Base-by-base conservation (phyloP, 164 flowering plant genomes). In the Magnolia officinalis region DNA sequence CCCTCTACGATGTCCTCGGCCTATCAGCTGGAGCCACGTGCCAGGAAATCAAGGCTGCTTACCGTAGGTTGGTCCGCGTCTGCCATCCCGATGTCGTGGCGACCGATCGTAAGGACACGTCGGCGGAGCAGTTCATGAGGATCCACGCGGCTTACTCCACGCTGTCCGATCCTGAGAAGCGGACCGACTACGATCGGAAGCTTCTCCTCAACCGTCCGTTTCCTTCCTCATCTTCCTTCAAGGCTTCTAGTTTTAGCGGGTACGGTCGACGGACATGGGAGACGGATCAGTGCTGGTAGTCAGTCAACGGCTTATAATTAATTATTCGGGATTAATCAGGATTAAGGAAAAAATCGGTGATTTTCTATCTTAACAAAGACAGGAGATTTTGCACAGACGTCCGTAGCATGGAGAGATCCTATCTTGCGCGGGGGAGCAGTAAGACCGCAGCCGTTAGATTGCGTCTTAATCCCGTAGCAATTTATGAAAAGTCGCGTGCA, bases 1-100 rank as follows among this genome's bases (percentile, higher is more conserved):
- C 97, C 14, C 86, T 87, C 2, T 91, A 91, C 81, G 92, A 89
- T 7, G 89, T 90, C 4, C 88, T 93, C 13, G 94, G 97, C 66
- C 76, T 93, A 2, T 82, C 70, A 18, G 65, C 66, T 52, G 88
- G 85, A 2, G 94, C 97, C 69, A 75, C 92, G 66, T 74, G 72
- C 67, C 85, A 86, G 61, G 96, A 91, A 78, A 85, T 93, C 80
- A 93, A 93, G 79, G 19, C 87, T 0, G 97, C 97, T 13, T 93
- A 91, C 76, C 73, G 94, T 45, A 79, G 66, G 51, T 64, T 90
- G 23, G 97, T 92, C 7, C 78, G 96, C 50, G 82, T 75, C 2
- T 63, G 84, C 72, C 97, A 93, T 71, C 97, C 97, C 0, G 97
- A 93, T 77, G 92, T 85, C 7, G 84, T 74, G 1, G 70, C 83